These are phyloP conservation scores for Dorcoceras hygrometricum DNA, from an alignment of 257 asterid species.

Conservation along the genomic window DNA sequence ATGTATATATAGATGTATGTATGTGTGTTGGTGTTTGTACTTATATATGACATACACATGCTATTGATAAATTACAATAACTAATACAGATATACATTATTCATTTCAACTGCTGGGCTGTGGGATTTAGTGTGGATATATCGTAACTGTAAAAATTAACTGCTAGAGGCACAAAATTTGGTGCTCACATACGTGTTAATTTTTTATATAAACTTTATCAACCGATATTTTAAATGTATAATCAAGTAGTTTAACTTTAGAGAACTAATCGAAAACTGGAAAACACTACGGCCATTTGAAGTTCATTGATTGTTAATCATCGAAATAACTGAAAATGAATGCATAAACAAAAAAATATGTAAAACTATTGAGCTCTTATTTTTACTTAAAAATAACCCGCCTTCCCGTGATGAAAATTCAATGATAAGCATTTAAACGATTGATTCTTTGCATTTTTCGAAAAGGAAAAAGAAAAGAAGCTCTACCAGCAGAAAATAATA, in stretches of 20 bases:
- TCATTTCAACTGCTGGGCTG: conserved; percentile 20
- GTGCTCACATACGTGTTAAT: conserved; percentile 19
- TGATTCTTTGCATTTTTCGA: neutral
- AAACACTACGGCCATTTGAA: conserved; percentile 9
- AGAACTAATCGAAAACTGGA: conserved; percentile 28
- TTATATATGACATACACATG: conserved; percentile 10
- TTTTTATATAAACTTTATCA: conserved; percentile 29
- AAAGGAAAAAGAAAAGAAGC: neutral
- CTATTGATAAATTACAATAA: conserved; percentile 16
- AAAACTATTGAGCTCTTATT: no score
- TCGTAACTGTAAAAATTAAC: neutral
- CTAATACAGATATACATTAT: conserved; percentile 19
- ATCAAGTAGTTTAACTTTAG: conserved; percentile 27
- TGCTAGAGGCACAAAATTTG: conserved; percentile 11
- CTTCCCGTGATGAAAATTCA: no score
- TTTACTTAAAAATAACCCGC: no score
- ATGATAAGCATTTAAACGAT: neutral
- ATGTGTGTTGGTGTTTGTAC: neutral
- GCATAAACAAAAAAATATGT: no score
- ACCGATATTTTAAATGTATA: conserved; percentile 20
- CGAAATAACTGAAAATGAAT: neutral
- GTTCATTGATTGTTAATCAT: conserved; percentile 2
- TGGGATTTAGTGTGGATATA: conserved; percentile 19
- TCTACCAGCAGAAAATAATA: neutral
- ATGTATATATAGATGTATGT: neutral